phyloP scores from a whole-genome alignment of 345 rosid species.

The Gossypium mustelinum region DNA sequence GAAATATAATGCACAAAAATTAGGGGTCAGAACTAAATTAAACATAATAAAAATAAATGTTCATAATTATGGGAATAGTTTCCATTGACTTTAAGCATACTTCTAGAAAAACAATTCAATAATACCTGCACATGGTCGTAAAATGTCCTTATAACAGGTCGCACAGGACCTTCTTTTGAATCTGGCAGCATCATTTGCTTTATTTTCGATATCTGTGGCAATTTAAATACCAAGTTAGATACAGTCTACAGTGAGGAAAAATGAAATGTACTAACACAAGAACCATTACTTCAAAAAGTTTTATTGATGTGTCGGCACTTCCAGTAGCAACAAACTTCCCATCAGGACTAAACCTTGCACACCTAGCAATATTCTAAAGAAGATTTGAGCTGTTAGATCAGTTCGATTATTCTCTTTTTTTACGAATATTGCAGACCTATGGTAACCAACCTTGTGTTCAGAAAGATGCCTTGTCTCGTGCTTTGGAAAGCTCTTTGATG shows the following conservation, averaged over 20 bases:
- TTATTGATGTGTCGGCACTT: slow-evolving; percentile 80
- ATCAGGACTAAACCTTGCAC: slow-evolving; percentile 85
- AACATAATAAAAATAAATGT: neutral
- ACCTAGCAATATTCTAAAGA: slow-evolving; percentile 71
- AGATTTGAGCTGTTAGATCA: slow-evolving; percentile 20
- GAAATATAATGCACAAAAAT: neutral
- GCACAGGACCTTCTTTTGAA: slow-evolving; percentile 54
- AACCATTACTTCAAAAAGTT: slow-evolving; percentile 69
- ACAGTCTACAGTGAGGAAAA: neutral
- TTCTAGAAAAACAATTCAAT: neutral
- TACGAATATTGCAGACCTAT: neutral
- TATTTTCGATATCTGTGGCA: slow-evolving; percentile 61
- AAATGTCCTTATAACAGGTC: slow-evolving; percentile 76
- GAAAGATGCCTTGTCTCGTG: slow-evolving; percentile 30
- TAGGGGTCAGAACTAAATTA: neutral
- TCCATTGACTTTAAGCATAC: neutral
- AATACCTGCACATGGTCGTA: slow-evolving; percentile 75
- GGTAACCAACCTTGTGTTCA: slow-evolving; percentile 10
- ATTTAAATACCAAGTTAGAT: slow-evolving; percentile 5
- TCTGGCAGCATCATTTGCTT: slow-evolving; percentile 80
- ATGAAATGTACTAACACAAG: neutral
- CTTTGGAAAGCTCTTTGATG: slow-evolving; percentile 57
- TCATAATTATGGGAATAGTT: neutral
- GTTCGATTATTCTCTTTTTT: neutral
- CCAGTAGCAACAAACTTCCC: slow-evolving; percentile 85